phyloP scores from a whole-genome alignment of 2,329 filamentous ascomycete genomes.

The Diaporthe citri region DNA sequence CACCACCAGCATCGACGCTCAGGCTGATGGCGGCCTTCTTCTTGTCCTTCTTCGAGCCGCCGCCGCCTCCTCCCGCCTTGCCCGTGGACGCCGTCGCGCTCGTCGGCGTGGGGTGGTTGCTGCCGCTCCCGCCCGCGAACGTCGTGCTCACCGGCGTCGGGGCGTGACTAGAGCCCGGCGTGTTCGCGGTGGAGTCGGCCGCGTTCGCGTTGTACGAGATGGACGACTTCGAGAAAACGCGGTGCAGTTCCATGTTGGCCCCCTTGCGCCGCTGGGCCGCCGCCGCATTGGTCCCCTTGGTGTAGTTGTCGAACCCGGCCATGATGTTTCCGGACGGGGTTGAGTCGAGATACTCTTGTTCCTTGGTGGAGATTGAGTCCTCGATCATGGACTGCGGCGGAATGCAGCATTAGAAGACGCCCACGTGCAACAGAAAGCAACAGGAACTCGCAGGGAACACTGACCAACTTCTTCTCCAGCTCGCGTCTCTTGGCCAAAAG shows the following conservation, averaged over 20 bases:
- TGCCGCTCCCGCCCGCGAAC: slow-evolving; percentile 57
- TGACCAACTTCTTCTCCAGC: slow-evolving; percentile 56
- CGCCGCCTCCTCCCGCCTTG: slow-evolving; percentile 46
- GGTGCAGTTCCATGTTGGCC: slow-evolving; percentile 75
- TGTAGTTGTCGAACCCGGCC: slow-evolving; percentile 97
- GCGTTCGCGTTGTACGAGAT: slow-evolving; percentile 67
- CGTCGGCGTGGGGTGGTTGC: slow-evolving; percentile 68
- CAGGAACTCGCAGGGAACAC: neutral
- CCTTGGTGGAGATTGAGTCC: slow-evolving; percentile 85
- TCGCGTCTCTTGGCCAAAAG: slow-evolving; percentile 74
- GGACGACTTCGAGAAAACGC: slow-evolving; percentile 79
- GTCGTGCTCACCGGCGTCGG: slow-evolving; percentile 68
- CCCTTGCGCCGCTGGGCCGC: slow-evolving; percentile 74
- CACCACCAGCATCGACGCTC: slow-evolving; percentile 53
- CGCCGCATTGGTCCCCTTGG: slow-evolving; percentile 81
- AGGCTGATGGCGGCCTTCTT: slow-evolving; percentile 59
- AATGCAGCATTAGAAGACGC: neutral
- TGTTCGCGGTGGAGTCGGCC: slow-evolving; percentile 35
- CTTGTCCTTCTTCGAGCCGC: slow-evolving; percentile 62
- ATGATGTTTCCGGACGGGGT: slow-evolving; percentile 95
- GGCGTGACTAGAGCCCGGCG: slow-evolving; percentile 57
- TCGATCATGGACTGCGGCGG: slow-evolving; percentile 61
- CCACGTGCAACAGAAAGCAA: no score
- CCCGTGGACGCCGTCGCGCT: slow-evolving; percentile 58
- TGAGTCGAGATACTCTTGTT: slow-evolving; percentile 90